Evolutionary conservation across 2,329 filamentous ascomycete genomes (phyloP).

Genomic region (Aspergillus japonicus): DNA sequence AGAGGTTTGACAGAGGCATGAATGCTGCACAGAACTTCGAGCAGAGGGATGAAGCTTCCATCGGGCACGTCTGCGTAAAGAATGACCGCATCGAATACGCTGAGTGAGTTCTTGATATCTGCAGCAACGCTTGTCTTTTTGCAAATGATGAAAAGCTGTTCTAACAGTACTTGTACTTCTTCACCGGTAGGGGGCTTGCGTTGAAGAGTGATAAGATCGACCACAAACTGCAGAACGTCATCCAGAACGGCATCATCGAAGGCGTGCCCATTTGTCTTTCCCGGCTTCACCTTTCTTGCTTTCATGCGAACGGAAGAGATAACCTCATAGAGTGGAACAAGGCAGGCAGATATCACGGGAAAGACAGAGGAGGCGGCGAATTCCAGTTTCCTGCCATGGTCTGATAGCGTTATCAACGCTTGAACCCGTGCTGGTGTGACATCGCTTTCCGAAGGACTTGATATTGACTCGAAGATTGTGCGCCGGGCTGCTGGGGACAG

Average conservation of each 20-base stretch:
- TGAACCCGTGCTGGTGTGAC: constrained; percentile 40
- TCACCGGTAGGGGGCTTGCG: constrained; percentile 36
- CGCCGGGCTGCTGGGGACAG: constrained; percentile 36
- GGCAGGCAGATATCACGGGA: constrained; percentile 40
- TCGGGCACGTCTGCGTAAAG: constrained; percentile 42
- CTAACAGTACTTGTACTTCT: constrained; percentile 38
- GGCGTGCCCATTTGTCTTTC: constrained; percentile 30
- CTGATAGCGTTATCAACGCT: constrained; percentile 41
- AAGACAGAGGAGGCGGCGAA: constrained; percentile 41
- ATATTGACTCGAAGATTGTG: constrained; percentile 38
- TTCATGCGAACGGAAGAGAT: constrained; percentile 39
- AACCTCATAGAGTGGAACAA: constrained; percentile 39
- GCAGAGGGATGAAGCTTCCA: constrained; percentile 35
- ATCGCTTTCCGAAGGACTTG: constrained; percentile 34
- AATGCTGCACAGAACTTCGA: constrained; percentile 46
- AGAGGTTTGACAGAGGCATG: constrained; percentile 45
- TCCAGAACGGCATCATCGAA: constrained; percentile 39
- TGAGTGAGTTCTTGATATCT: constrained; percentile 44
- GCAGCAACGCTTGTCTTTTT: constrained; percentile 41
- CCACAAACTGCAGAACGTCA: constrained; percentile 42
- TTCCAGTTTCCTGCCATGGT: constrained; percentile 45
- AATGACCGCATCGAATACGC: constrained; percentile 45
- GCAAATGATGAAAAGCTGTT: constrained; percentile 41
- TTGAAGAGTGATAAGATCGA: constrained; percentile 45
- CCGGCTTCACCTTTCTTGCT: constrained; percentile 37